A percentile compares a stretch with the other conserved stretches of the same genome.
Conservation (phyloP, 371 early-diverging fungal genomes). For the Mortierella sp. region DNA sequence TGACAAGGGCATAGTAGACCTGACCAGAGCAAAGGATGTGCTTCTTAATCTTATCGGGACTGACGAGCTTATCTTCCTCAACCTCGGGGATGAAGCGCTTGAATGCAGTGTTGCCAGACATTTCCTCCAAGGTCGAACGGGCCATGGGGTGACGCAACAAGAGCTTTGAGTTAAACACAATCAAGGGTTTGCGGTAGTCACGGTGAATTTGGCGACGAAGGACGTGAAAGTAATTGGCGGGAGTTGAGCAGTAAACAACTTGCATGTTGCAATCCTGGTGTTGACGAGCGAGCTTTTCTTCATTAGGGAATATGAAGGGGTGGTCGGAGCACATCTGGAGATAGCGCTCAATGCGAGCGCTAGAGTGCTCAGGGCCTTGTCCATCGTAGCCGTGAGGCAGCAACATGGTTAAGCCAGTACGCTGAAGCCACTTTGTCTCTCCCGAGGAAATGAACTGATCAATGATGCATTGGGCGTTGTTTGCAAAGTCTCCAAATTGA, state of each 20-base stretch:
- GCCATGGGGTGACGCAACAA: slow-evolving; percentile 95
- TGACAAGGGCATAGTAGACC: slow-evolving; percentile 92
- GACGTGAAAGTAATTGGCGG: slow-evolving; percentile 97
- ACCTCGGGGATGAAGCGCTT: slow-evolving; percentile 92
- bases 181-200: slow-evolving; percentile 96
- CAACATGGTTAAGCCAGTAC: slow-evolving; percentile 91
- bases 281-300: slow-evolving; percentile 86
- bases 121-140: slow-evolving; percentile 84
- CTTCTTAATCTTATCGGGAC: slow-evolving; percentile 84
- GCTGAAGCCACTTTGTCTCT: slow-evolving; percentile 98
- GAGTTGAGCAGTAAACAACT: slow-evolving; percentile 95
- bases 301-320: slow-evolving; percentile 87
- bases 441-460: slow-evolving; percentile 97
- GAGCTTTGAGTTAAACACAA: slow-evolving; percentile 92
- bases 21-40: slow-evolving; percentile 96
- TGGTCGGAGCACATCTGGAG: slow-evolving; percentile 95
- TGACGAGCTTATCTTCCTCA: slow-evolving; percentile 77
- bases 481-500: slow-evolving; percentile 98
- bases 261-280: slow-evolving; percentile 98
- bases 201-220: slow-evolving; percentile 96
- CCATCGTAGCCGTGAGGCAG: slow-evolving; percentile 99
- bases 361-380: slow-evolving; percentile 97
- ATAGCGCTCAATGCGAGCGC: slow-evolving; percentile 94
- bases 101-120: slow-evolving; percentile 88
- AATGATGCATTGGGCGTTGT: slow-evolving; percentile 96